Evolutionary conservation across 108 stramenopile genomes (phyloP).

Genomic region (Seminavis robusta): DNA sequence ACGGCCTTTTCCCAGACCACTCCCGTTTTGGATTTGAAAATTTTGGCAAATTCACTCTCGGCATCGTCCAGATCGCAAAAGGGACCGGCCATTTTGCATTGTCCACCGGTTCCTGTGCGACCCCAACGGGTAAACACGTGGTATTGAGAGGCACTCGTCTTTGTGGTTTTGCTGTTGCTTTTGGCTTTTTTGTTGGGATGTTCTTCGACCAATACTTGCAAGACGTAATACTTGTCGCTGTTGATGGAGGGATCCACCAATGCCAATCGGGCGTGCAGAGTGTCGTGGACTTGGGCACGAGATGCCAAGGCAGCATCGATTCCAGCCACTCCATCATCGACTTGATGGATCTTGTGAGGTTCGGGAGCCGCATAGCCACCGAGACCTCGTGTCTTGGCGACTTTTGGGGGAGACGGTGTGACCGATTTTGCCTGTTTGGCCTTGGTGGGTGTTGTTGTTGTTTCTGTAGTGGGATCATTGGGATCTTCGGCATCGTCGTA

Average conservation of each 20-base stretch:
- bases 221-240: conserved; percentile 38
- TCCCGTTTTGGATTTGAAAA: conserved; percentile 37
- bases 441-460: too few species aligned
- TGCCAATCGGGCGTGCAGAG: conserved; percentile 29
- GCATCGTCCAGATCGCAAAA: conserved; percentile 19
- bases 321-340: conserved; percentile 12
- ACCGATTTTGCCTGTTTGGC: too few species aligned
- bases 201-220: conserved; percentile 42
- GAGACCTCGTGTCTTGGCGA: too few species aligned
- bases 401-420: too few species aligned
- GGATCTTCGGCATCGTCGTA: too few species aligned
- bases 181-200: conserved; percentile 2
- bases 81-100: conserved; percentile 10
- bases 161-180: conserved; percentile 6
- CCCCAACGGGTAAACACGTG: conserved; percentile 50
- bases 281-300: background rate
- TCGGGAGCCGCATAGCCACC: too few species aligned
- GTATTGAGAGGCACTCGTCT: too few species aligned
- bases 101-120: conserved; percentile 40
- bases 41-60: conserved; percentile 11
- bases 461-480: too few species aligned
- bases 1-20: conserved; percentile 34
- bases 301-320: conserved; percentile 8
- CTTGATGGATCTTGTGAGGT: too few species aligned
- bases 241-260: conserved; percentile 35